Base-by-base conservation (phyloP, 768 basidiomycete species). In the Cubamyces sp. region DNA sequence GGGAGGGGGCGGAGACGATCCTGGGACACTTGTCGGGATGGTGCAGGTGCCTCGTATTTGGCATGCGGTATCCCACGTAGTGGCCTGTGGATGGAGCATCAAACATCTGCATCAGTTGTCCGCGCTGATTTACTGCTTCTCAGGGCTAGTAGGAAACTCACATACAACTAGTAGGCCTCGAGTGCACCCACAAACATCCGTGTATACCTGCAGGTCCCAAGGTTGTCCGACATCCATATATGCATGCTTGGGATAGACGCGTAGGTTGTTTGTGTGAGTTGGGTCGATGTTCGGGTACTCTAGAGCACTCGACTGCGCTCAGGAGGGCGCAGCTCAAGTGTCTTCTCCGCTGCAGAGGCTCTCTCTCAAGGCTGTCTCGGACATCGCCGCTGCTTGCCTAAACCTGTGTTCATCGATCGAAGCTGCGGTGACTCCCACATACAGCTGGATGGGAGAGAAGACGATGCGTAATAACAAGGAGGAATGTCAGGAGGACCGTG, bases 181-280 rank as follows among this genome's bases (percentile, higher is more conserved):
- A 25, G 28, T 16, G 26, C 46, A 14, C 25, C 26, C 25, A 40
- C 39, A 49, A 25, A 48, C 25, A 39, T 6, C 16, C 47, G 56
- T 57, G 56, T 57, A 41, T 25, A 19, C 56, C 34, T 49, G 56
- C 37, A 48, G 56, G 56, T 57, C 57, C 57, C 7, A 21, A 57
- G 28, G n/a, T 26, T 43, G 18, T 16, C 18, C 21, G 14, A 14
- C 40, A 19, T 14, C 52, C 52, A 16, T 18, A 19, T 42, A 4
- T n/a, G 41, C 25, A 18, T 34, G 34, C 1, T 5, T 11, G 11
- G 34, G 34, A 34, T 34, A 34, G 34, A 34, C 34, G 34, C 34
- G 34, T 34, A 34, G 34, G 19, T 43, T 43, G 42, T 43, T 43
- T 43, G 42, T 12, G 42, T 5, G 42, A 7, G 7, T n/a, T n/a